These are phyloP conservation scores for Ophiostoma ulmi DNA, from an alignment of 2,329 filamentous ascomycete genomes.

Conservation along the genomic window DNA sequence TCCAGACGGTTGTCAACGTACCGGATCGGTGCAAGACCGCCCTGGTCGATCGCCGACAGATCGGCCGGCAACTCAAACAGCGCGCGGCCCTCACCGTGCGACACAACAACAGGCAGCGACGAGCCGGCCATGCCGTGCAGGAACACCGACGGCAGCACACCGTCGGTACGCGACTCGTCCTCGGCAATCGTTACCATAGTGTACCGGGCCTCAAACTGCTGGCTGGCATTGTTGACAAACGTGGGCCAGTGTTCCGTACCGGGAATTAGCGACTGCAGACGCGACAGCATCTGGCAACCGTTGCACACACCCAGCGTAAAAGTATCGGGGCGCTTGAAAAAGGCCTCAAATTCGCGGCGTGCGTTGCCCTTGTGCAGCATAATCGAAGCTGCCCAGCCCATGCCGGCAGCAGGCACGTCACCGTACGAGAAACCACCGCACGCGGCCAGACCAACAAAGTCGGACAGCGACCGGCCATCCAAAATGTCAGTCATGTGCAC, in stretches of 20 bases:
- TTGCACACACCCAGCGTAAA: constrained; percentile 95
- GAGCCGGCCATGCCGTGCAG: constrained; percentile 82
- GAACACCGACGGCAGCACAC: constrained; percentile 64
- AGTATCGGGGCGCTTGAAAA: constrained; percentile 84
- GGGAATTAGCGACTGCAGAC: constrained; percentile 77
- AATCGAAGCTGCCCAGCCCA: constrained; percentile 93
- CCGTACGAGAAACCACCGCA: constrained; percentile 91
- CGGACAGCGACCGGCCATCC: constrained; percentile 69
- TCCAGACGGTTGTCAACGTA: constrained; percentile 79
- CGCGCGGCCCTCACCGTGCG: constrained; percentile 87
- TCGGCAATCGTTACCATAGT: constrained; percentile 75
- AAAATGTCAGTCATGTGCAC: constrained; percentile 96
- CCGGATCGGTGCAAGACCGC: constrained; percentile 68
- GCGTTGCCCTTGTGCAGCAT: constrained; percentile 68
- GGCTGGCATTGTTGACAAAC: constrained; percentile 76
- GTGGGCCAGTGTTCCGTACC: constrained; percentile 79
- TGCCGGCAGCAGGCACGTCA: constrained; percentile 80
- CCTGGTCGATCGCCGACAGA: constrained; percentile 52
- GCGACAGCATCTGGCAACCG: constrained; percentile 89
- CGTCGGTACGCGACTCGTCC: constrained; percentile 36
- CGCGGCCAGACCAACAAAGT: constrained; percentile 85
- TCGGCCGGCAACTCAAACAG: constrained; percentile 55
- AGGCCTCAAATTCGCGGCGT: constrained; percentile 70
- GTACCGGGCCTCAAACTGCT: constrained; percentile 86
- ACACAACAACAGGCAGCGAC: constrained; percentile 76